Evolutionary conservation across 2,329 filamentous ascomycete genomes (phyloP).

Genomic region (Ramichloridium luteum): DNA sequence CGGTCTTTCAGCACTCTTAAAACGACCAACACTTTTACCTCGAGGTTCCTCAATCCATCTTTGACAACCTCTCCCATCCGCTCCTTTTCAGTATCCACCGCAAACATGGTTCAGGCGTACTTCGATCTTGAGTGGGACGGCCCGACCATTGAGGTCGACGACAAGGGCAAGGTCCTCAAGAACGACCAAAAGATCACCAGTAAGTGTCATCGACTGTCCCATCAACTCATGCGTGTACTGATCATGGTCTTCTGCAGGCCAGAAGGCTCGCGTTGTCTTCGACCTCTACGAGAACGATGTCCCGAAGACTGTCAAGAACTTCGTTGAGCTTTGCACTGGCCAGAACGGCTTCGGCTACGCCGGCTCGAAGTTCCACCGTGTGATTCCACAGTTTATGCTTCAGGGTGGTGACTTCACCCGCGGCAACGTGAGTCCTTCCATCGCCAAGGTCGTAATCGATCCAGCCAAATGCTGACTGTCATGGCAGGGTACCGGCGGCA

Average conservation of each 20-base stretch:
- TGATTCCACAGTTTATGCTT: conserved; percentile 99
- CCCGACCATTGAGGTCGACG: conserved; percentile 53
- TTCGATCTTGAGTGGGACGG: conserved; percentile 42
- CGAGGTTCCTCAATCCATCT: conserved; percentile 16
- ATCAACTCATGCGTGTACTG: background rate
- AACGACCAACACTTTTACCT: conserved; percentile 9
- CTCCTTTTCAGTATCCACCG: conserved; percentile 51
- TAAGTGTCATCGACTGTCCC: conserved; percentile 34
- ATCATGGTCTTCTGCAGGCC: background rate
- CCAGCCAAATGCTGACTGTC: conserved; percentile 6
- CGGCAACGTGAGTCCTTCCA: conserved; percentile 58
- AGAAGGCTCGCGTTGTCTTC: conserved; percentile 59
- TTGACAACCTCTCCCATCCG: conserved; percentile 29
- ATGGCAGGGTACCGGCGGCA: conserved; percentile 75
- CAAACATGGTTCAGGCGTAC: conserved; percentile 65
- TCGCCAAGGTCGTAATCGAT: background rate
- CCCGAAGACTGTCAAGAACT: conserved; percentile 94
- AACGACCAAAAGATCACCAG: conserved; percentile 39
- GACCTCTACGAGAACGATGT: conserved; percentile 74
- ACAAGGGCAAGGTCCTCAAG: conserved; percentile 38
- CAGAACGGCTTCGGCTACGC: conserved; percentile 79
- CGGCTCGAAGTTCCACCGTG: conserved; percentile 83
- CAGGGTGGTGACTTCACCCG: conserved; percentile 95
- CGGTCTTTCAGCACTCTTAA: conserved; percentile 4
- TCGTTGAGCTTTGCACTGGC: conserved; percentile 85